These are phyloP conservation scores for Hypholoma sublateritium DNA, from an alignment of 768 basidiomycete genomes.

Conservation along the genomic window DNA sequence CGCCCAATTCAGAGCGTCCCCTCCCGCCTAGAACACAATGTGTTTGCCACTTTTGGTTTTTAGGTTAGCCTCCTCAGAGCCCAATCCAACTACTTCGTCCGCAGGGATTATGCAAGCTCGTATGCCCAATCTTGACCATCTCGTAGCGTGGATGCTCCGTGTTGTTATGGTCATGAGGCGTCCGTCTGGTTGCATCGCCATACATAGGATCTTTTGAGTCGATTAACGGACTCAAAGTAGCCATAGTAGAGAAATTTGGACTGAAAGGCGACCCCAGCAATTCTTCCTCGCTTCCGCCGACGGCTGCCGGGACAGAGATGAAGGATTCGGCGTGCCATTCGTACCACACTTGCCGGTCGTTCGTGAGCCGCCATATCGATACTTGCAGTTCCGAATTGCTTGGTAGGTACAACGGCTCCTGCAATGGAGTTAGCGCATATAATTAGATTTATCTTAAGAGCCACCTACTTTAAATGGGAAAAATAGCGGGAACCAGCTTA, in stretches of 20 bases:
- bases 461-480: constrained; percentile 83
- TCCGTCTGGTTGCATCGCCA: constrained; percentile 17
- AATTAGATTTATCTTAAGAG: neutral
- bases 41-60: neutral
- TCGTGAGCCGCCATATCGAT: constrained; percentile 91
- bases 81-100: constrained; percentile 96
- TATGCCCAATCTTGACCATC: constrained; percentile 92
- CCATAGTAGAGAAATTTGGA: constrained; percentile 24
- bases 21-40: neutral
- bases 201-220: constrained; percentile 55
- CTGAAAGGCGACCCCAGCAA: constrained; percentile 14
- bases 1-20: no score
- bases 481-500: constrained; percentile 98
- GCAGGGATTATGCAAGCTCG: constrained; percentile 85
- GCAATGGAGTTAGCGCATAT: constrained; percentile 6
- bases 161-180: neutral
- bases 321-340: constrained; percentile 98
- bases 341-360: constrained; percentile 92
- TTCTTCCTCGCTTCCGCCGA: constrained; percentile 30
- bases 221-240: constrained; percentile 64
- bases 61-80: constrained; percentile 34
- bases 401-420: constrained; percentile 95
- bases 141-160: constrained; percentile 25
- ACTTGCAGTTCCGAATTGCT: constrained; percentile 91
- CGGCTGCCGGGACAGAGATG: constrained; percentile 55